These are phyloP conservation scores for Tetrapisispora phaffii DNA, from an alignment of 805 yeast species.

Conservation along the genomic window DNA sequence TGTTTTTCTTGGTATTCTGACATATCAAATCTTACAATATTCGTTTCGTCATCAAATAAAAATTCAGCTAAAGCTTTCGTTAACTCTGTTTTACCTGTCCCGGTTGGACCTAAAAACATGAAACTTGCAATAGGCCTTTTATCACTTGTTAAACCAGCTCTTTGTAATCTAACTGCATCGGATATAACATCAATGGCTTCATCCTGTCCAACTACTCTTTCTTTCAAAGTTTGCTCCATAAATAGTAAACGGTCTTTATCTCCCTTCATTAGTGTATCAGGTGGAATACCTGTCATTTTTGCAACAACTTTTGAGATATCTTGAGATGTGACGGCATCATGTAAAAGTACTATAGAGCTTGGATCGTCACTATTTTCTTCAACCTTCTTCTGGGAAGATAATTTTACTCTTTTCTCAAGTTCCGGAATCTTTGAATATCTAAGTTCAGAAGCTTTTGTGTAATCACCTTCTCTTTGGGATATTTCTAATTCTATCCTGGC, in stretches of 20 bases:
- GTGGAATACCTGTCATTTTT: slow-evolving; percentile 93
- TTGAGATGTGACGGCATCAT: slow-evolving; percentile 88
- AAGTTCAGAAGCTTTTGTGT: slow-evolving; percentile 78
- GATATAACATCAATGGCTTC: slow-evolving; percentile 85
- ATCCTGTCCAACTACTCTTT: slow-evolving; percentile 88
- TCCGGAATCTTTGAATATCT: slow-evolving; percentile 83
- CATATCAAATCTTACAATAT: slow-evolving; percentile 92
- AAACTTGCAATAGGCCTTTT: slow-evolving; percentile 94
- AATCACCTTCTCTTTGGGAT: slow-evolving; percentile 75
- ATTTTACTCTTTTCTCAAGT: slow-evolving; percentile 51
- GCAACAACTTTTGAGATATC: slow-evolving; percentile 90
- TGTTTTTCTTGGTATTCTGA: slow-evolving; percentile 96
- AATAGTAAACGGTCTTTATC: slow-evolving; percentile 82
- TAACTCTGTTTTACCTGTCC: slow-evolving; percentile 95
- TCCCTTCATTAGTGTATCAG: slow-evolving; percentile 81
- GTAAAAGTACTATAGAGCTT: slow-evolving; percentile 30
- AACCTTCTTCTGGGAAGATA: slow-evolving; percentile 18
- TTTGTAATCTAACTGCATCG: slow-evolving; percentile 89
- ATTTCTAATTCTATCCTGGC: slow-evolving; percentile 77
- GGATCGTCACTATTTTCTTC: slow-evolving; percentile 35
- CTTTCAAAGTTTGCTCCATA: slow-evolving; percentile 73
- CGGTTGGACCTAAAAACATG: slow-evolving; percentile 96
- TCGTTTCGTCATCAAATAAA: slow-evolving; percentile 75
- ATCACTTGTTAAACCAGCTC: slow-evolving; percentile 93
- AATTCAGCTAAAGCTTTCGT: slow-evolving; percentile 90